Percentiles rank a stretch among this genome's conserved stretches.
Evolutionary conservation across 306 rosid species (phyloP).

Genomic region (Gynostemma pentaphyllum): DNA sequence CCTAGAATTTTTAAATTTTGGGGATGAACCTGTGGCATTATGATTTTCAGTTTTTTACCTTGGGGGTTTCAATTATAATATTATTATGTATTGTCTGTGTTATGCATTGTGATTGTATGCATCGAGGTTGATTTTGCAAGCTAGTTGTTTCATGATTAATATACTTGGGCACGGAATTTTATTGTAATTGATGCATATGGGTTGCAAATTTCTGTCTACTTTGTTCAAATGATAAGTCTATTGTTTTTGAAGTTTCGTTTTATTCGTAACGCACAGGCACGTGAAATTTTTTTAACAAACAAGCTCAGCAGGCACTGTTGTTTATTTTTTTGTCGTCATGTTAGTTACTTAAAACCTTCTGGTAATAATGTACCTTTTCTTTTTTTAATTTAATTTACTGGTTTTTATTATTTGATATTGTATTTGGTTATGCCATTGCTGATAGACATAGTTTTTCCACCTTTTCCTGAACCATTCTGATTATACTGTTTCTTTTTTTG

Average conservation of each 20-base stretch:
- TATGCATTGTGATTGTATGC: slow-evolving; percentile 59
- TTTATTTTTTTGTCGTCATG: neutral
- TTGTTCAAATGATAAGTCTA: neutral
- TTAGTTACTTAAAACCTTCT: neutral
- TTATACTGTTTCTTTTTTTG: neutral
- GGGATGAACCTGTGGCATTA: slow-evolving; percentile 22
- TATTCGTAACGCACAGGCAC: neutral
- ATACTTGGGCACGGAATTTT: slow-evolving; percentile 22
- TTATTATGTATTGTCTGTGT: slow-evolving; percentile 15
- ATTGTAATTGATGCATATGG: slow-evolving; percentile 8
- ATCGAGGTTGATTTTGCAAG: slow-evolving; percentile 17
- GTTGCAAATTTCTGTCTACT: neutral
- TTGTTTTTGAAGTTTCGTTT: slow-evolving; percentile 2
- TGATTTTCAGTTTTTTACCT: slow-evolving; percentile 39
- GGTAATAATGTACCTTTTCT: neutral
- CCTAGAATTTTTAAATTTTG: slow-evolving; percentile 66
- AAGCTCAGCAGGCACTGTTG: neutral
- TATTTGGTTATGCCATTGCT: neutral
- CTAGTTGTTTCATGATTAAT: slow-evolving; percentile 15
- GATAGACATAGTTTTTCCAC: neutral
- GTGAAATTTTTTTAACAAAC: neutral
- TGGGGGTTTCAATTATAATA: slow-evolving; percentile 18
- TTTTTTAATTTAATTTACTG: neutral
- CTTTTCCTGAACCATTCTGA: neutral
- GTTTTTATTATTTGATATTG: neutral